Conservation (phyloP, 306 rosid genomes). For the Alnus glutinosa region DNA sequence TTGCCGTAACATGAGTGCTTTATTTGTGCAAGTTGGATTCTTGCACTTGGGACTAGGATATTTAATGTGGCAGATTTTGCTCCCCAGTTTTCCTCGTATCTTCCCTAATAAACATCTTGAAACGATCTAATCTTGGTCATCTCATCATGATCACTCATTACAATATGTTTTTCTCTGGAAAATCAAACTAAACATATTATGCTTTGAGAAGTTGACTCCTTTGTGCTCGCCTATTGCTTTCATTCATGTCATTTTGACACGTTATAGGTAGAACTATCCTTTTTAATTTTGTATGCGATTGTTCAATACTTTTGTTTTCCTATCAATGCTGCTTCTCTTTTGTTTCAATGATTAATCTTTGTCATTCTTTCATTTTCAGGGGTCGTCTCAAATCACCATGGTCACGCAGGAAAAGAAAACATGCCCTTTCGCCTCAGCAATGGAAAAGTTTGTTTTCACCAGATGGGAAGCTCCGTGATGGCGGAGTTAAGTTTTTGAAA, state of each 20-base stretch:
- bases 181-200: not conserved
- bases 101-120: not conserved
- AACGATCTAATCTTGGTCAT: not conserved
- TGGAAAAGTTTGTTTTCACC: conserved; percentile 77
- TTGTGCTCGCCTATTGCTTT: conserved; percentile 7
- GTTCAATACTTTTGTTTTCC: conserved; percentile 13
- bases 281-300: conserved; percentile 12
- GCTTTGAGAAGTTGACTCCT: conserved; percentile 4
- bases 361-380: conserved; percentile 47
- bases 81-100: not conserved
- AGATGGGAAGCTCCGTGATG: conserved; percentile 83
- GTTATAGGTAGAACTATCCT: not conserved
- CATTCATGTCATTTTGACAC: conserved; percentile 17
- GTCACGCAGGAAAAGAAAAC: conserved; percentile 96
- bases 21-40: conserved; percentile 7
- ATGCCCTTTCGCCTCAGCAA: conserved; percentile 70
- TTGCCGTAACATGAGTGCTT: not conserved
- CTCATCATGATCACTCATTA: not conserved
- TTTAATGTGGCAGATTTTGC: not conserved
- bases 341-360: not conserved
- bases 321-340: not conserved
- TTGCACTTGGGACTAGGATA: conserved; percentile 8
- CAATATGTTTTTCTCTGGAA: not conserved
- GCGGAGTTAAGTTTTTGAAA: conserved; percentile 86
- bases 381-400: conserved; percentile 96